Percentiles rank a stretch among this genome's conserved stretches.
Evolutionary conservation across 352 stramenopile genomes (phyloP).

Genomic region (Pythium myriotylum): DNA sequence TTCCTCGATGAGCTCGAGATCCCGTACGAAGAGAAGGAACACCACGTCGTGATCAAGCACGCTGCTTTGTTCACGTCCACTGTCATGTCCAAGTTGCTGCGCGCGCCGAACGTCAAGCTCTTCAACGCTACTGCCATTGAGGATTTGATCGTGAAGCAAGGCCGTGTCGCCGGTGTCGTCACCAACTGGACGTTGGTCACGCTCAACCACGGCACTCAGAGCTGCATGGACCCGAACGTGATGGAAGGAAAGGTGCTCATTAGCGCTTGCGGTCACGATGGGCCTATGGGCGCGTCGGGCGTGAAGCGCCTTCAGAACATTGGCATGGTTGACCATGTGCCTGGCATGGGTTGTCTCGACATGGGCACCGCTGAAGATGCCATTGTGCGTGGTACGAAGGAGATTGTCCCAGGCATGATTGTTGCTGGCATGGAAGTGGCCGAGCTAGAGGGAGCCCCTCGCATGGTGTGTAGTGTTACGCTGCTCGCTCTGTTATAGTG

Average conservation of each 20-base stretch:
- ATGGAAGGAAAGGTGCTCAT: constrained; percentile 75
- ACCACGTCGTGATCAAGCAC: constrained; percentile 73
- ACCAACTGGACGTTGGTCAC: constrained; percentile 75
- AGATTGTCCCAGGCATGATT: constrained; percentile 69
- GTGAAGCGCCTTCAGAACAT: constrained; percentile 73
- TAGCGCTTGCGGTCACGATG: constrained; percentile 61
- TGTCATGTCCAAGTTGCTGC: constrained; percentile 62
- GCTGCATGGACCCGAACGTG: constrained; percentile 75
- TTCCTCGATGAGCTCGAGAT: constrained; percentile 74
- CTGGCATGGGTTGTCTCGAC: constrained; percentile 61
- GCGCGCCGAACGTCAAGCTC: constrained; percentile 64
- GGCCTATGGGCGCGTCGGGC: constrained; percentile 62
- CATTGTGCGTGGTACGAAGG: constrained; percentile 63
- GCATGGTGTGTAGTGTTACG: constrained; percentile 38
- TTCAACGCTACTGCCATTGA: constrained; percentile 77
- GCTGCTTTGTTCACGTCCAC: constrained; percentile 67
- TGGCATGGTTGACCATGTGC: constrained; percentile 58
- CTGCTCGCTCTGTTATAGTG: not conserved
- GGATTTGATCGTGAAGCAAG: constrained; percentile 68
- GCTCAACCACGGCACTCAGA: constrained; percentile 69
- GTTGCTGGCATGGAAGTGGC: constrained; percentile 67
- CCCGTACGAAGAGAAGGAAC: constrained; percentile 61
- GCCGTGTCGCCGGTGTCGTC: constrained; percentile 58
- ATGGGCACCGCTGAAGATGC: constrained; percentile 65
- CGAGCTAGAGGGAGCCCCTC: constrained; percentile 58